These are phyloP conservation scores for Verbena officinalis DNA, from an alignment of 257 asterid species.

Conservation along the genomic window DNA sequence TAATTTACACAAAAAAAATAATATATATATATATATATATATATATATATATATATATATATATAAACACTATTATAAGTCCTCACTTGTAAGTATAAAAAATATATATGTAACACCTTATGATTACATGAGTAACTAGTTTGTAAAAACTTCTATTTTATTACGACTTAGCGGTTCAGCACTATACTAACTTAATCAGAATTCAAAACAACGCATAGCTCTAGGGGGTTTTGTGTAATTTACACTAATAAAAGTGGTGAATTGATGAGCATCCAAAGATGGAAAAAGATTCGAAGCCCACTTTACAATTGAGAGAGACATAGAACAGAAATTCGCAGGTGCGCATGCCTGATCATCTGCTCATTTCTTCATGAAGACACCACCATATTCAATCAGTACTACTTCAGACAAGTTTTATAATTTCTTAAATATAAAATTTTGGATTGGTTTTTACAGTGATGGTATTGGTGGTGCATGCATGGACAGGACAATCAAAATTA, in stretches of 20 bases:
- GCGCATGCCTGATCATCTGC: conserved; percentile 36
- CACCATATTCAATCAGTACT: neutral
- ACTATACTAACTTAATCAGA: too few species aligned
- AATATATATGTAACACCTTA: too few species aligned
- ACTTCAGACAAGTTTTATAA: neutral
- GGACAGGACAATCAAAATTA: neutral
- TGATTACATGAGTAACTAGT: too few species aligned
- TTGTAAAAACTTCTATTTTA: too few species aligned
- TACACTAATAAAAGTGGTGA: neutral
- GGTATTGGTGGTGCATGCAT: neutral
- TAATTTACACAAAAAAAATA: too few species aligned
- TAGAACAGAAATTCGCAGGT: conserved; percentile 27
- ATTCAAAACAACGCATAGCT: too few species aligned
- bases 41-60: too few species aligned
- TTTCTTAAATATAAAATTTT: neutral
- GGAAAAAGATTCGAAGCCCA: conserved; percentile 19
- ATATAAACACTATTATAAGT: too few species aligned
- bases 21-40: too few species aligned
- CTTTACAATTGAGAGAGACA: conserved; percentile 16
- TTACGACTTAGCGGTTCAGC: too few species aligned
- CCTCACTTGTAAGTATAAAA: too few species aligned
- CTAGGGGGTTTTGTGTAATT: too few species aligned
- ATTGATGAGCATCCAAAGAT: conserved; percentile 28
- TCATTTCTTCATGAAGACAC: conserved; percentile 11
- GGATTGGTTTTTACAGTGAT: neutral